phyloP scores from a whole-genome alignment of 2,329 filamentous ascomycete genomes.

The Thielaviopsis euricoi region DNA sequence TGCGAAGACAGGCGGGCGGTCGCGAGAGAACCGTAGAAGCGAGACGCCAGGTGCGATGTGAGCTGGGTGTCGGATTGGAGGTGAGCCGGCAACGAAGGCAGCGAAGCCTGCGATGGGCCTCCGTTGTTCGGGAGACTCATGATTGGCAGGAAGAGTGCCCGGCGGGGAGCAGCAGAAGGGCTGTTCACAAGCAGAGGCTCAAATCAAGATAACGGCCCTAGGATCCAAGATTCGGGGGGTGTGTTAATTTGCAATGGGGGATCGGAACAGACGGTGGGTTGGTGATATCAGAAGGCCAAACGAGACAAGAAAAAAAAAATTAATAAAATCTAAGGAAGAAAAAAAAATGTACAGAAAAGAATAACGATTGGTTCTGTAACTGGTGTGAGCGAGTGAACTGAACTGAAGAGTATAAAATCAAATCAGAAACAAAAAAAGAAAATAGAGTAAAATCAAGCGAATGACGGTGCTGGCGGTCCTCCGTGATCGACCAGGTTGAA shows the following conservation, averaged over 20 bases:
- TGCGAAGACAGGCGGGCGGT: slow-evolving; percentile 83
- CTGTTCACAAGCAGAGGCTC: background rate
- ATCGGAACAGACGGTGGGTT: background rate
- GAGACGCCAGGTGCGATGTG: slow-evolving; percentile 67
- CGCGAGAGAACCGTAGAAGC: slow-evolving; percentile 81
- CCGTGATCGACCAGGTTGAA: background rate
- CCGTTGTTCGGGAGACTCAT: slow-evolving; percentile 42
- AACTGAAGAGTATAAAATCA: background rate
- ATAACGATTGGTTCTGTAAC: background rate
- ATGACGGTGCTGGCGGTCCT: slow-evolving; percentile 3
- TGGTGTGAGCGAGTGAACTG: background rate
- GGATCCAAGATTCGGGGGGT: background rate
- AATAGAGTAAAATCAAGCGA: background rate
- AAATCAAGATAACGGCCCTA: background rate
- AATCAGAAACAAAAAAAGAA: background rate
- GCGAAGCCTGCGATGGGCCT: slow-evolving; percentile 43
- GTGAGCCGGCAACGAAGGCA: slow-evolving; percentile 76
- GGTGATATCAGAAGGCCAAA: background rate
- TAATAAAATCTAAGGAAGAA: background rate
- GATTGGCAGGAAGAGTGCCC: slow-evolving; percentile 17
- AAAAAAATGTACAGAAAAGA: background rate
- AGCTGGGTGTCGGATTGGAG: slow-evolving; percentile 63
- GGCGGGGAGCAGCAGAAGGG: background rate
- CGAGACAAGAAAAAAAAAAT: background rate
- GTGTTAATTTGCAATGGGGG: background rate